A percentile compares a stretch with the other conserved stretches of the same genome.
Evolutionary conservation across 257 asterid genomes (phyloP).

Genomic region (Rauvolfia tetraphylla): DNA sequence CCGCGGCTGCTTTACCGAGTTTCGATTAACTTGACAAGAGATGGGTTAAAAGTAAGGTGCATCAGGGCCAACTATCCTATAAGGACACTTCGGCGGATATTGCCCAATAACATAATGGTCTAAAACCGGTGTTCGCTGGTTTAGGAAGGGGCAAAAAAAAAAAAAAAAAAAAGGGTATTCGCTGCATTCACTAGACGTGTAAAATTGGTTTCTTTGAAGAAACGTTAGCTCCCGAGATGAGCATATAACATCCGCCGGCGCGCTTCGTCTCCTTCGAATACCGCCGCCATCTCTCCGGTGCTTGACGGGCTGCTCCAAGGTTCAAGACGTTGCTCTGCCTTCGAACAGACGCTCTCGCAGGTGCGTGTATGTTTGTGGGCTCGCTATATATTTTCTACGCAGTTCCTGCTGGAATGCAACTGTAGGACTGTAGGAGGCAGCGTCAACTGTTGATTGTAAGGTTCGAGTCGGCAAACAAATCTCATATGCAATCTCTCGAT

Average conservation of each 20-base stretch:
- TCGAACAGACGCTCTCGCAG: background rate
- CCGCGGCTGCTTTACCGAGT: too few species aligned
- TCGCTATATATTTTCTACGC: background rate
- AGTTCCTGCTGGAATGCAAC: background rate
- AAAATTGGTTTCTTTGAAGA: too few species aligned
- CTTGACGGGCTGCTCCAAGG: background rate
- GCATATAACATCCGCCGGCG: background rate
- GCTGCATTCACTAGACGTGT: too few species aligned
- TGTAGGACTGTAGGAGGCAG: background rate
- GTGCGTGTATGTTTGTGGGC: background rate
- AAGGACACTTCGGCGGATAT: too few species aligned
- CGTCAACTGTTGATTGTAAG: background rate
- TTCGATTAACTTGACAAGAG: too few species aligned
- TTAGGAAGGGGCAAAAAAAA: too few species aligned
- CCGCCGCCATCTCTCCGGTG: background rate
- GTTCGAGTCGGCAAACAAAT: background rate
- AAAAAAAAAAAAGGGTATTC: too few species aligned
- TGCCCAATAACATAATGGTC: too few species aligned
- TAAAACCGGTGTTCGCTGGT: too few species aligned
- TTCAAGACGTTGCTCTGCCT: background rate
- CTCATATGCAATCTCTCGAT: background rate
- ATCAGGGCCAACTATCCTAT: too few species aligned
- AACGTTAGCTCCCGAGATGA: background rate
- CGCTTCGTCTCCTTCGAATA: background rate
- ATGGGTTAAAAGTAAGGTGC: too few species aligned